Evolutionary conservation across 805 yeast genomes (phyloP).

Genomic region (Ogataea siamensis): DNA sequence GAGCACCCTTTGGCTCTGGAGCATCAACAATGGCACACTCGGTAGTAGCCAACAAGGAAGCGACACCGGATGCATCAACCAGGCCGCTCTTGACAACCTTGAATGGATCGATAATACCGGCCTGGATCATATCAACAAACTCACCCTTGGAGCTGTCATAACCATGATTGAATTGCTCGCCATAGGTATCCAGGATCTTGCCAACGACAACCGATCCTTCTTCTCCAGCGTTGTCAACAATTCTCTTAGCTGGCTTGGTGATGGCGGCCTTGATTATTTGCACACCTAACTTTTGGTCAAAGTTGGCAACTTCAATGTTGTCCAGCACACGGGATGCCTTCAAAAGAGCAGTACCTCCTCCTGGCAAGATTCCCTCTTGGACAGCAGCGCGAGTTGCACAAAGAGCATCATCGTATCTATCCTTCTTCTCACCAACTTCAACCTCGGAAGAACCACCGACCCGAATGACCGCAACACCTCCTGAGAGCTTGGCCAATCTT

Average conservation of each 20-base stretch:
- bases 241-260: slow-evolving; percentile 92
- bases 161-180: slow-evolving; percentile 81
- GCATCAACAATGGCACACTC: slow-evolving; percentile 98
- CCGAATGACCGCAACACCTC: slow-evolving; percentile 97
- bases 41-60: slow-evolving; percentile 94
- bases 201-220: slow-evolving; percentile 98
- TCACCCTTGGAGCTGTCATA: slow-evolving; percentile 91
- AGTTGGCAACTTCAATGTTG: slow-evolving; percentile 72
- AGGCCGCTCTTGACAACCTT: slow-evolving; percentile 95
- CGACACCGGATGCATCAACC: slow-evolving; percentile 96
- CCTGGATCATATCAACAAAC: slow-evolving; percentile 91
- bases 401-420: slow-evolving; percentile 96
- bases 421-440: slow-evolving; percentile 99
- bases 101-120: slow-evolving; percentile 98
- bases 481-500: slow-evolving; percentile 93
- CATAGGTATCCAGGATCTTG: slow-evolving; percentile 61
- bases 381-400: slow-evolving; percentile 99
- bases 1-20: slow-evolving; percentile 69
- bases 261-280: slow-evolving; percentile 90
- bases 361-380: slow-evolving; percentile 97
- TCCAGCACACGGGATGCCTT: slow-evolving; percentile 84
- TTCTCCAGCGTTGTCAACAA: slow-evolving; percentile 94
- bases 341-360: slow-evolving; percentile 97
- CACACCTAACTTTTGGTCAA: slow-evolving; percentile 95
- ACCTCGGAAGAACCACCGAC: slow-evolving; percentile 98